Evolutionary conservation across 2,329 filamentous ascomycete genomes (phyloP), one percentile per base, ranked within the genome.

Genomic region (Geosmithia flava): DNA sequence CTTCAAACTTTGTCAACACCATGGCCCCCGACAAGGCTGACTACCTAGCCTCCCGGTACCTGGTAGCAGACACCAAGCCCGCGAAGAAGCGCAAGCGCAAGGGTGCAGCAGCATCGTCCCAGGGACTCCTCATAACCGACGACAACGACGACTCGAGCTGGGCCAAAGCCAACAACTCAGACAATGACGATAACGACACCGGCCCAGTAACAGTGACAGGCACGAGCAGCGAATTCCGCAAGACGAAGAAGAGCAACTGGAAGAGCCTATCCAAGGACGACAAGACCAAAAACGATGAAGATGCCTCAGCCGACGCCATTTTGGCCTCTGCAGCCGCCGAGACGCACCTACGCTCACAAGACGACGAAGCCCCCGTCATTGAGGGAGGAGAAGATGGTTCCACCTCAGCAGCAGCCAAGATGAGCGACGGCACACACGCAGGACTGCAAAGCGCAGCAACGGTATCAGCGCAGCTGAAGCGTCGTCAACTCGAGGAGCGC

Each of bases 11-110:
- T 8, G 8, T 37, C 33, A 13, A 20, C 42, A 54, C 27, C 20
- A 80, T 79, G 76, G 67, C 75, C 42, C 70, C 71, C 51, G 74
- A 80, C 55, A 76, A 96, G 54, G 83, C 88, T 50, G 81, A 82
- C 59, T 98, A 97, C 60, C 79, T 98, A 37, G 90, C 91, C 39
- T 84, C 87, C 53, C 93, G 89, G 64, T 98, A 98, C 63, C 81
- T 98, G 46, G 69, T 75, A 48, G 70, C 75, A 41, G 74, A 80
- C 52, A 65, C 71, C 6, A 78, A 77, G 53, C 72, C 76, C 17
- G 57, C 68, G 45, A 83, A 83, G 59, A 83, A 83, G 60, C 73
- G 77, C 52, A 84, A 83, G 66, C 74, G 76, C 58, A 83, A 81
- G 62, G 65, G 73, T 49, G 58, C 63, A 47, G 17, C 23, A 30